phyloP scores from a whole-genome alignment of 1,139 yeast genomes.

The Kazachstania sp. region DNA sequence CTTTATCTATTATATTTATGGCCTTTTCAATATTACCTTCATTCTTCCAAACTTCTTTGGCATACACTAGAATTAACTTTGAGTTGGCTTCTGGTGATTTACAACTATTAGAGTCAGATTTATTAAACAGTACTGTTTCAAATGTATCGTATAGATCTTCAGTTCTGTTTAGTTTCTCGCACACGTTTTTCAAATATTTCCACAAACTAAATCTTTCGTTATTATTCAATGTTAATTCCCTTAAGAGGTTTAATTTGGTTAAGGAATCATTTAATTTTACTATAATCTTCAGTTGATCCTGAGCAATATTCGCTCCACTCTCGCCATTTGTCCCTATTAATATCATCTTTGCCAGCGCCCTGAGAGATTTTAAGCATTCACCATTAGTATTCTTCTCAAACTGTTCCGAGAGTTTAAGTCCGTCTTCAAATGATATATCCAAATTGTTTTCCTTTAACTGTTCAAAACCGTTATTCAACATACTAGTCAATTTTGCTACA shows the following conservation, averaged over 20 bases:
- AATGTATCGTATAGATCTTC: constrained; percentile 41
- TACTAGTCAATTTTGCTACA: constrained; percentile 35
- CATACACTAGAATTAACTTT: constrained; percentile 56
- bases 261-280: constrained; percentile 4
- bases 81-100: constrained; percentile 41
- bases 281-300: background rate
- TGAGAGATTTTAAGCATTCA: constrained; percentile 18
- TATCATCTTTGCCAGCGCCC: constrained; percentile 18
- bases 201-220: constrained; percentile 50
- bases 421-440: constrained; percentile 30
- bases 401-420: background rate
- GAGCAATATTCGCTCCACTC: background rate
- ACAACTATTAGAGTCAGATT: background rate
- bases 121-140: constrained; percentile 39
- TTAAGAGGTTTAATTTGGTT: background rate
- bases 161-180: constrained; percentile 33
- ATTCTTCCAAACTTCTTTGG: constrained; percentile 56
- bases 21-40: constrained; percentile 45
- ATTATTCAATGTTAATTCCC: background rate
- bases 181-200: constrained; percentile 43
- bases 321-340: constrained; percentile 17
- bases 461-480: constrained; percentile 47
- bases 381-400: constrained; percentile 14
- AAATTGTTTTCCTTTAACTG: constrained; percentile 42
- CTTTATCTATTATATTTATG: constrained; percentile 42